Evolutionary conservation across 1,284 basidiomycete species (phyloP), one percentile per base, ranked within the genome.

Genomic region (Ceratobasidium sp.): DNA sequence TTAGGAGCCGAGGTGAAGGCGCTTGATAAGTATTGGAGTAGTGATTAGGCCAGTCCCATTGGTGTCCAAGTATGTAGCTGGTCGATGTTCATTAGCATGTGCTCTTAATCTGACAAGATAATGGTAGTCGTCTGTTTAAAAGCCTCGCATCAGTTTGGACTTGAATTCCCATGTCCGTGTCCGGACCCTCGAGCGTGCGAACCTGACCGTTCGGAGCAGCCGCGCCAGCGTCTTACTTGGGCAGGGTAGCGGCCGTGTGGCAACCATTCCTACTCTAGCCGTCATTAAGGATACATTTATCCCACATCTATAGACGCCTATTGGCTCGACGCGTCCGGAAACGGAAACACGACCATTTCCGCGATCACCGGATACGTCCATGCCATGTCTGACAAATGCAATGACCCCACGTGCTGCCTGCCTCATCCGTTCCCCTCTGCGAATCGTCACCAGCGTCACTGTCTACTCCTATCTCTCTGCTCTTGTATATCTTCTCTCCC

Each of bases 341-440:
- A 51, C 12, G 44, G 66, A 26, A 18, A 66, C 26, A 61, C 58
- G n/a, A 28, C 49, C 72, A 44, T 39, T 39, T 75, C 72, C 60
- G 72, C 26, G 72, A 75, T 75, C 42, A 1, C 49, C 72, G 72
- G 72, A 26, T 13, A 51, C 18, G 46, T 9, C 60, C 42, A 28
- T 28, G 26, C 26, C 58, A 28, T 28, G 13, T 53, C 72, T 75
- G 58, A 75, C 72, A 75, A 75, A 75, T 63, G 28, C 46, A 33
- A 71, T 73, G n/a, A 23, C 46, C 58, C 42, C 72, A 75, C 72
- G 72, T 75, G 72, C 72, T 39, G 39, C 15, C 58, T 72, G 46
- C 60, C 44, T 46, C 72, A 75, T 75, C 61, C 26, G 60, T 64
- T 13, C 44, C 44, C 9, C 72, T 75, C 46, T 28, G 60, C 60